These are phyloP conservation scores for Helichrysum umbraculigerum DNA, from an alignment of 129 eudicot genomes.

Conservation along the genomic window DNA sequence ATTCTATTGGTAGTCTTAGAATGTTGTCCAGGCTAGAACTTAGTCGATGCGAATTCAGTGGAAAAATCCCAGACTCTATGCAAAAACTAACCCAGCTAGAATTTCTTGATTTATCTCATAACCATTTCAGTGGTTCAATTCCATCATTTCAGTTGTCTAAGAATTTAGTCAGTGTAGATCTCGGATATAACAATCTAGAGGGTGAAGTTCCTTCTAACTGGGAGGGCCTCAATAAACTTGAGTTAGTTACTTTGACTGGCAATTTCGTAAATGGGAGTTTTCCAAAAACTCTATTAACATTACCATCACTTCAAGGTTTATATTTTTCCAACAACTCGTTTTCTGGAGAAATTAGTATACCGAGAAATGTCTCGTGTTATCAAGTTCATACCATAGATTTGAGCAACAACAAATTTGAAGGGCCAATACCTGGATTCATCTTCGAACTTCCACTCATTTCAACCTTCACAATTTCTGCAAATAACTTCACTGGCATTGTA, in stretches of 20 bases:
- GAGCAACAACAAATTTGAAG: not conserved
- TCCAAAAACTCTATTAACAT: not conserved
- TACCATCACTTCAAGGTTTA: not conserved
- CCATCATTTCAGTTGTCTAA: slow-evolving; percentile 27
- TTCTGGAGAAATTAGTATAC: not conserved
- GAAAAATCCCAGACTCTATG: slow-evolving; percentile 38
- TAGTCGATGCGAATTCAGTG: slow-evolving; percentile 29
- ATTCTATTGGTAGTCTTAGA: slow-evolving; percentile 42
- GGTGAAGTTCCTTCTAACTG: slow-evolving; percentile 25
- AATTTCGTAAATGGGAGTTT: not conserved
- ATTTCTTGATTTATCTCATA: slow-evolving; percentile 29
- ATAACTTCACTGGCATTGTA: not conserved
- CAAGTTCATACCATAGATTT: not conserved
- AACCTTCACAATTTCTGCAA: not conserved
- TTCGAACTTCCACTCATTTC: not conserved
- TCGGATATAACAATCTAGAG: slow-evolving; percentile 41
- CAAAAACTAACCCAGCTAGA: slow-evolving; percentile 27
- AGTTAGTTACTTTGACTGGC: not conserved
- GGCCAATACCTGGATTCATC: slow-evolving; percentile 1
- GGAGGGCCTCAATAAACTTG: slow-evolving; percentile 19
- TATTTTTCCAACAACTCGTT: not conserved
- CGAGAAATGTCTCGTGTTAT: not conserved
- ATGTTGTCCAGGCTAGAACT: slow-evolving; percentile 24
- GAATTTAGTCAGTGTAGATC: slow-evolving; percentile 35
- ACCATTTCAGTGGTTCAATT: slow-evolving; percentile 32